Conservation (phyloP, 1,284 basidiomycete species). For the Ustanciosporium gigantosporum region DNA sequence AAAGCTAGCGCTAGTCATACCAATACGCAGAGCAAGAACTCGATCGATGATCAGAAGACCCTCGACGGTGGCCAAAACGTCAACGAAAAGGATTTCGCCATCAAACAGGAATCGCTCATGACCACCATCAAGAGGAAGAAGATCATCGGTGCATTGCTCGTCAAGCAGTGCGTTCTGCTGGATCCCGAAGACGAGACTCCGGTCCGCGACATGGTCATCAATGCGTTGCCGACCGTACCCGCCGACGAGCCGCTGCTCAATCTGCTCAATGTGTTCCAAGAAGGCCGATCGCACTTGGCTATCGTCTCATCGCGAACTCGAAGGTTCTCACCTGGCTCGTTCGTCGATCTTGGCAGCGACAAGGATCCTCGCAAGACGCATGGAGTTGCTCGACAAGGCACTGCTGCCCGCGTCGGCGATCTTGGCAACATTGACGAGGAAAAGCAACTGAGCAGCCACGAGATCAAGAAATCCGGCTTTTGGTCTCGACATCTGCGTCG, state of each 20-base stretch:
- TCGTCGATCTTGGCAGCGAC: slow-evolving; percentile 43
- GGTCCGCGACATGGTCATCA: slow-evolving; percentile 62
- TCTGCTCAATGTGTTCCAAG: slow-evolving; percentile 86
- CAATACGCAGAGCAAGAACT: slow-evolving; percentile 10
- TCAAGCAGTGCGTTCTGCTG: slow-evolving; percentile 83
- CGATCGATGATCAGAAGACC: slow-evolving; percentile 26
- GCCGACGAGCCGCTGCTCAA: slow-evolving; percentile 82
- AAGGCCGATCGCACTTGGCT: slow-evolving; percentile 87
- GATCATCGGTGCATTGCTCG: slow-evolving; percentile 78
- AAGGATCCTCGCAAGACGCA: slow-evolving; percentile 23
- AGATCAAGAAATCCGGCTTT: slow-evolving; percentile 62
- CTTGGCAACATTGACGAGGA: slow-evolving; percentile 52
- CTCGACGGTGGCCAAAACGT: slow-evolving; percentile 21
- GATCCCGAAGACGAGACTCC: slow-evolving; percentile 73
- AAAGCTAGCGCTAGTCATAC: slow-evolving; percentile 65
- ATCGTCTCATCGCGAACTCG: slow-evolving; percentile 68
- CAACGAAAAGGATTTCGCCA: slow-evolving; percentile 43
- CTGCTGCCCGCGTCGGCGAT: slow-evolving; percentile 29
- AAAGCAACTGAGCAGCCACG: slow-evolving; percentile 40
- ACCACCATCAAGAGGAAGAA: slow-evolving; percentile 66
- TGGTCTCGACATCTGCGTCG: slow-evolving; percentile 66
- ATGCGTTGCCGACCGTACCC: slow-evolving; percentile 82
- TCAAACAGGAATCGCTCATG: neutral
- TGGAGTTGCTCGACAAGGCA: slow-evolving; percentile 11
- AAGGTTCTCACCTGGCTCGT: slow-evolving; percentile 49